Evolutionary conservation across 2,329 filamentous ascomycete genomes (phyloP).

Genomic region (Xenoacremonium recifei): DNA sequence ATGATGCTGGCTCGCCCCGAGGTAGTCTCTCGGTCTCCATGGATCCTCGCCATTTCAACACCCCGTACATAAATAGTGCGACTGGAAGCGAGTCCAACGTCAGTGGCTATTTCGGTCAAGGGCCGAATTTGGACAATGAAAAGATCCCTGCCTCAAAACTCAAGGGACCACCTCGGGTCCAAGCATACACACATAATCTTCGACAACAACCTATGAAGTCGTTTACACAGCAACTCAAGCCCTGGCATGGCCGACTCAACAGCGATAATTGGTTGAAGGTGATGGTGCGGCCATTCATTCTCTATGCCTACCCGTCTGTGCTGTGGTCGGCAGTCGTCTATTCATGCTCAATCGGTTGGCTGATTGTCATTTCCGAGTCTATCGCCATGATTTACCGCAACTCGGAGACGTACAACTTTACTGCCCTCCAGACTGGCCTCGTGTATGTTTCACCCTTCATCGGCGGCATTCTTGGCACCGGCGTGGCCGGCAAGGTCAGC

Average conservation of each 20-base stretch:
- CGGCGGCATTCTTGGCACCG: slow-evolving; percentile 86
- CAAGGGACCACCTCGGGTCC: slow-evolving; percentile 31
- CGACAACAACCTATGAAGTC: slow-evolving; percentile 66
- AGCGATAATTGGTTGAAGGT: slow-evolving; percentile 79
- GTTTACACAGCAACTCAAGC: slow-evolving; percentile 70
- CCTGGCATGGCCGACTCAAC: slow-evolving; percentile 76
- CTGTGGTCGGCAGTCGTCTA: slow-evolving; percentile 88
- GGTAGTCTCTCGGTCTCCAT: background rate
- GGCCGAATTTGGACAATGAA: slow-evolving; percentile 40
- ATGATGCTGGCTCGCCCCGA: slow-evolving; percentile 4
- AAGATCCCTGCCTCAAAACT: slow-evolving; percentile 37
- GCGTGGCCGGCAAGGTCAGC: slow-evolving; percentile 82
- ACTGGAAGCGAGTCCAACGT: slow-evolving; percentile 20
- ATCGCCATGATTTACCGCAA: slow-evolving; percentile 77
- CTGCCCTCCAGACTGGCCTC: slow-evolving; percentile 74
- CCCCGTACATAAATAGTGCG: slow-evolving; percentile 6
- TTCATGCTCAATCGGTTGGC: slow-evolving; percentile 85
- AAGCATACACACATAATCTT: slow-evolving; percentile 69
- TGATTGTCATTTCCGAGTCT: slow-evolving; percentile 90
- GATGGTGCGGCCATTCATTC: slow-evolving; percentile 75
- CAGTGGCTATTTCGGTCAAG: slow-evolving; percentile 23
- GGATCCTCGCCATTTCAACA: background rate
- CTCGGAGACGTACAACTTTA: slow-evolving; percentile 73
- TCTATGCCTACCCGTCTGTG: slow-evolving; percentile 84
- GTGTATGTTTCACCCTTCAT: slow-evolving; percentile 90